A percentile compares a stretch with the other conserved stretches of the same genome.
Evolutionary conservation across 2,329 filamentous ascomycete species (phyloP).

Genomic region (Cercospora canescens): DNA sequence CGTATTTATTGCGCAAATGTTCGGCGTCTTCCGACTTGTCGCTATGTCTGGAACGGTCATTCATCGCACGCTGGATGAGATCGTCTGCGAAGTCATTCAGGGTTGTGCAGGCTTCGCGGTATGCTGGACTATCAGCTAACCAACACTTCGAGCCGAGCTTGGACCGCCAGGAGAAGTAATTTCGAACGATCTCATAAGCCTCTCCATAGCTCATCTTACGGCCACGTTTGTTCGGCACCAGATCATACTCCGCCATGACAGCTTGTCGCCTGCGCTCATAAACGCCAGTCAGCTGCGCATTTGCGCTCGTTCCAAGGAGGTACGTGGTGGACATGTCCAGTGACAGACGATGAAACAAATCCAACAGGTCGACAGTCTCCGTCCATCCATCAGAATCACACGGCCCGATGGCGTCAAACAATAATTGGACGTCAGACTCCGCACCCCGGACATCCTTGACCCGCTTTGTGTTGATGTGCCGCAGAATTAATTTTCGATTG

Average conservation of each 20-base stretch:
- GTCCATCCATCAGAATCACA: slow-evolving; percentile 26
- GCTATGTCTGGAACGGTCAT: neutral
- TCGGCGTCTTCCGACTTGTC: neutral
- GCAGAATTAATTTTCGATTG: slow-evolving; percentile 25
- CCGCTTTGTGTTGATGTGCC: slow-evolving; percentile 21
- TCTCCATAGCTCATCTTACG: slow-evolving; percentile 19
- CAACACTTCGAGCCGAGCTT: slow-evolving; percentile 40
- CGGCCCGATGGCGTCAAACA: slow-evolving; percentile 21
- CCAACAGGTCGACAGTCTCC: slow-evolving; percentile 28
- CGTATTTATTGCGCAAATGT: slow-evolving; percentile 28
- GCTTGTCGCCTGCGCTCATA: slow-evolving; percentile 14
- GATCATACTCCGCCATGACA: slow-evolving; percentile 27
- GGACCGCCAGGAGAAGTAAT: slow-evolving; percentile 24
- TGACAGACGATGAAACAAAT: slow-evolving; percentile 38
- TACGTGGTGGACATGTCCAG: slow-evolving; percentile 40
- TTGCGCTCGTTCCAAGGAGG: slow-evolving; percentile 33
- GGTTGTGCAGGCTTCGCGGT: slow-evolving; percentile 40
- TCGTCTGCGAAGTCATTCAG: slow-evolving; percentile 24
- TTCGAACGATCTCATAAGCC: slow-evolving; percentile 26
- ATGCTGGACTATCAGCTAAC: slow-evolving; percentile 42
- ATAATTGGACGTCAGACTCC: slow-evolving; percentile 20
- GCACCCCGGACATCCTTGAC: slow-evolving; percentile 20
- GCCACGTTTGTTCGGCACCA: slow-evolving; percentile 17
- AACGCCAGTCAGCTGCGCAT: slow-evolving; percentile 28
- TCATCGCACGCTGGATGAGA: slow-evolving; percentile 20